Evolutionary conservation across 352 stramenopile genomes (phyloP), one percentile per base, ranked within the genome.

Genomic region (Pythium biforme): DNA sequence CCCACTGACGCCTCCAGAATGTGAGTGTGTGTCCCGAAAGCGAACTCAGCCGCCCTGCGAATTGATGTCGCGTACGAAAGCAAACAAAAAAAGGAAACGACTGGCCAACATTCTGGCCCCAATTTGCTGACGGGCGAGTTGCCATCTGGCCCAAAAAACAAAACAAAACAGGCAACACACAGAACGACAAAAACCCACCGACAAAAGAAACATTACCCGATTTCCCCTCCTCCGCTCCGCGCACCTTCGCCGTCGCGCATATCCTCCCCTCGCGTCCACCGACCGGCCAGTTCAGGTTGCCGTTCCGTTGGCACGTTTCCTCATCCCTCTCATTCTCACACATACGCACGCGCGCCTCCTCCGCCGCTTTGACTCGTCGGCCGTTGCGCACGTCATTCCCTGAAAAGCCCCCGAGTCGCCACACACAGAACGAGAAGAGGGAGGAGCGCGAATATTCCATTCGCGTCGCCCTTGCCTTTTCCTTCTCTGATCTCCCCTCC

Each of bases 341-440:
- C 40, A 43, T 15, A 47, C 40, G 31, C 51, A 46, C 31, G 34
- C 40, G 23, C 41, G 26, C 56, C 29, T 37, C 55, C 55, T 43
- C 47, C 50, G 27, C 55, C 55, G 22, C 55, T 47, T 40, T 46
- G 62, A 69, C 62, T 27, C 54, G 55, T 54, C 53, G 60, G 54
- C 62, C 55, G 62, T 69, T 69, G 62, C 62, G 55, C 55, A 69
- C 62, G 62, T 69, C 62, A 69, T 56, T 52, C 29, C 20, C 41
- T 34, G 14, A 47, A 26, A n/a, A 2, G 15, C 39, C 43, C 7
- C n/a, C n/a, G n/a, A 39, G 41, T 45, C 31, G 49, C 50, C 57
- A 50, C 50, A 25, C 9, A 15, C 2, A 49, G n/a, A 25, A 27
- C n/a, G 19, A 29, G 5, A 33, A 40, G 4, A 39, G 26, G 23